Conservation (phyloP, 2,329 filamentous ascomycete species). For the Botrytis deweyae region DNA sequence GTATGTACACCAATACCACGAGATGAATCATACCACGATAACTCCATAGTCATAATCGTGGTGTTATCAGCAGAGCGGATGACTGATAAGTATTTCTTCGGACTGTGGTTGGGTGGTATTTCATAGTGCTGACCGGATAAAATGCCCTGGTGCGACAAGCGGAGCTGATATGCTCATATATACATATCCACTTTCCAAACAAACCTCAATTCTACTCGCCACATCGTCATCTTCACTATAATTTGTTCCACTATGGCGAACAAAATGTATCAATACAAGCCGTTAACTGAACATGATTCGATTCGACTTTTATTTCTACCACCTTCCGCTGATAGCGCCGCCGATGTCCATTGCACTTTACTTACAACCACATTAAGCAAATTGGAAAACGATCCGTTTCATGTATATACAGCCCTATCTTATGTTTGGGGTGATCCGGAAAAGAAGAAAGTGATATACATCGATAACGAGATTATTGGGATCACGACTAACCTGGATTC, state of each 20-base stretch:
- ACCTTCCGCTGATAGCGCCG: neutral
- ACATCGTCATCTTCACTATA: neutral
- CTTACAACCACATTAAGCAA: neutral
- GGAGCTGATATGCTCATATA: neutral
- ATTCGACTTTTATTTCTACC: neutral
- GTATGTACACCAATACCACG: neutral
- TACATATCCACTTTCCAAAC: neutral
- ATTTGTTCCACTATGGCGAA: neutral
- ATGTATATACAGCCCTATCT: neutral
- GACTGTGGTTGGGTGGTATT: neutral
- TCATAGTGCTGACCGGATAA: neutral
- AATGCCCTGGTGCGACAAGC: neutral
- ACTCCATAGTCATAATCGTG: fast-evolving
- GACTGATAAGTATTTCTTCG: neutral
- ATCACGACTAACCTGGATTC: neutral
- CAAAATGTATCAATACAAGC: neutral
- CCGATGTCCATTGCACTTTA: neutral
- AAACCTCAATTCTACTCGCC: neutral
- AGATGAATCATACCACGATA: neutral
- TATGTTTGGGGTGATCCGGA: neutral
- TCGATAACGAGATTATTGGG: neutral
- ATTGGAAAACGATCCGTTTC: neutral
- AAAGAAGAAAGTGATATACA: neutral
- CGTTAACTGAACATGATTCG: neutral
- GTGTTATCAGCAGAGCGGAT: neutral